A percentile compares a stretch with the other conserved stretches of the same genome.
Evolutionary conservation across 2,329 filamentous ascomycete genomes (phyloP).

Genomic region (Stachybotrys chartarum): DNA sequence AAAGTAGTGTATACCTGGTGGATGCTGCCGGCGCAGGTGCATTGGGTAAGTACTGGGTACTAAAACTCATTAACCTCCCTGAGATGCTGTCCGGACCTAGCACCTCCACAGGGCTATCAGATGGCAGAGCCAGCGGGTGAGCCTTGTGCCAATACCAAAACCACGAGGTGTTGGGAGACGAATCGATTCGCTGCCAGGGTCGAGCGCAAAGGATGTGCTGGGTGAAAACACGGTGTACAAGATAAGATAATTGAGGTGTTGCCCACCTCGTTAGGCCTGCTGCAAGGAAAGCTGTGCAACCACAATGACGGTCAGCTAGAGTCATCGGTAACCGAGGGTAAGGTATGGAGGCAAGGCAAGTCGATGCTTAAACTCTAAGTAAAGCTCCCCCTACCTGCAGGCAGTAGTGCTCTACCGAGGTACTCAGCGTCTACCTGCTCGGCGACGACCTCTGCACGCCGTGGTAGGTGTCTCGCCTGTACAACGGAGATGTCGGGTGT

Average conservation of each 20-base stretch:
- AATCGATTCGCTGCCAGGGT: constrained; percentile 5
- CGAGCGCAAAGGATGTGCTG: background rate
- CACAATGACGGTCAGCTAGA: background rate
- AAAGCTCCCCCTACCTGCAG: background rate
- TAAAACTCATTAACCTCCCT: background rate
- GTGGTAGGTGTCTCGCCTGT: background rate
- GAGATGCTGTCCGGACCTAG: no score
- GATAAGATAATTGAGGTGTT: no score
- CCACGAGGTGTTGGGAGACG: constrained; percentile 6
- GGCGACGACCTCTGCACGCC: background rate
- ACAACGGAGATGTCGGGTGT: background rate
- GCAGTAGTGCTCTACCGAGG: background rate
- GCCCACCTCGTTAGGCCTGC: background rate
- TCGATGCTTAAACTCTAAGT: background rate
- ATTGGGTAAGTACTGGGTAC: background rate
- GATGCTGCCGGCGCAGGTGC: background rate
- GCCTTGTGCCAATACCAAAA: background rate
- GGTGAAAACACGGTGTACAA: no score
- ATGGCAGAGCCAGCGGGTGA: background rate
- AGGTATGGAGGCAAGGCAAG: background rate
- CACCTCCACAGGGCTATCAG: background rate
- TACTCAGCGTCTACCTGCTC: background rate
- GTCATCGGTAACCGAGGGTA: background rate
- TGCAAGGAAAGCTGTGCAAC: background rate
- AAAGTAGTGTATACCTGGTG: no score